Percentiles rank a stretch among this genome's conserved stretches.
Evolutionary conservation across 495 filamentous ascomycete genomes (phyloP).

Genomic region (Cercophora sp.): DNA sequence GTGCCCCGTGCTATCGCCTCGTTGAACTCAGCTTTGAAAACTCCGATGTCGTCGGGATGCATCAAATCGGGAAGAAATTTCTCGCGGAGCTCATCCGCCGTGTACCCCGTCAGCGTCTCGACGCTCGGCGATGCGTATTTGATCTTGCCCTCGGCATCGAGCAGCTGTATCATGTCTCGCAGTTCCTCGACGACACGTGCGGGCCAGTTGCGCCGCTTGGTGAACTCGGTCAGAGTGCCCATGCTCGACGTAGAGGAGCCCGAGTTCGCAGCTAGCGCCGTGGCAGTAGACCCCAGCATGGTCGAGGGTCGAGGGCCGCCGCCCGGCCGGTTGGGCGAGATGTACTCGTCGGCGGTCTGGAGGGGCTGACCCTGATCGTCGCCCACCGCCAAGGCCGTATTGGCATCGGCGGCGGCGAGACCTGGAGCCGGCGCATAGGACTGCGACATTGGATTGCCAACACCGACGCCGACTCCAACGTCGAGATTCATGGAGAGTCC

Average conservation of each 20-base stretch:
- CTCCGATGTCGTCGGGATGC: slow-evolving; percentile 80
- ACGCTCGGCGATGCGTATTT: slow-evolving; percentile 79
- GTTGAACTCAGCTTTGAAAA: slow-evolving; percentile 86
- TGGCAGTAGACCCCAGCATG: slow-evolving; percentile 11
- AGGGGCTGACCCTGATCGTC: slow-evolving; percentile 6
- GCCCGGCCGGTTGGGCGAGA: slow-evolving; percentile 2
- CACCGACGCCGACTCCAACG: too few relatives aligned
- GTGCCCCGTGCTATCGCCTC: slow-evolving; percentile 82
- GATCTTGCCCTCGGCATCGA: slow-evolving; percentile 78
- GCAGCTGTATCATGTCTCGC: slow-evolving; percentile 81
- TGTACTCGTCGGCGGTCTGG: slow-evolving; percentile 21
- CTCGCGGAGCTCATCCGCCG: slow-evolving; percentile 63
- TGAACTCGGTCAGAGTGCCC: slow-evolving; percentile 75
- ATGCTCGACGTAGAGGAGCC: too few relatives aligned
- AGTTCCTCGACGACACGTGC: slow-evolving; percentile 86
- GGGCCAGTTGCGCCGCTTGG: slow-evolving; percentile 83
- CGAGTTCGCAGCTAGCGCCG: background rate
- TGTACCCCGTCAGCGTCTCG: slow-evolving; percentile 73
- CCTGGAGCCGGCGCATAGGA: slow-evolving; percentile 16
- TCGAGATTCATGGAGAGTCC: slow-evolving; percentile 37
- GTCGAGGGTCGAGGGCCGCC: slow-evolving; percentile 12
- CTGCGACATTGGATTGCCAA: slow-evolving; percentile 19
- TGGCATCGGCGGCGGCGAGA: slow-evolving; percentile 2
- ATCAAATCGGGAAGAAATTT: slow-evolving; percentile 74
- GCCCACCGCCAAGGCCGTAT: background rate